Evolutionary conservation across 306 rosid species (phyloP), one percentile per base, ranked within the genome.

Genomic region (Spatholobus suberectus): DNA sequence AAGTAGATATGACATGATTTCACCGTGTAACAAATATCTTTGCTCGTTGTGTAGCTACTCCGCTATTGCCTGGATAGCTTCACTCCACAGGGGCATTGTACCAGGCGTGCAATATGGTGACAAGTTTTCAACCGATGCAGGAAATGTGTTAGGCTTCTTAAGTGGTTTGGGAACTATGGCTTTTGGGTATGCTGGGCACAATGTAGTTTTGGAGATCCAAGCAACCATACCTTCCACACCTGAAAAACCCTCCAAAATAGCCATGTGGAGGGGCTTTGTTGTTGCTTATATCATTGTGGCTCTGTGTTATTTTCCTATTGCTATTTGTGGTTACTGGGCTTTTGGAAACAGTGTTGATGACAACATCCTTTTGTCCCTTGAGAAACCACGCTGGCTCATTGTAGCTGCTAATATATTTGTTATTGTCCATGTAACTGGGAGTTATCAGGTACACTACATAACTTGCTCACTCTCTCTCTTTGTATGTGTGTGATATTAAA

Each of bases 171-270:
- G 98, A 0, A 87, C 84, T 4, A 90, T 94, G 41, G 97, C 94
- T 73, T 94, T 90, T 81, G 97, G 97, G 21, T 91, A n/a, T n/a
- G n/a, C 90, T 83, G 94, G 92, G 1, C 98, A 94, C 85, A 94
- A 84, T 11, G 98, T 94, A 51, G 90, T 94, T n/a, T 81, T 93
- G 21, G 98, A 95, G 32, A 29, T 29, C 32, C 3, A 29, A 29
- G 32, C 3, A 29, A 29, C 32, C 32, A 29, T 29, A 29, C 32
- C 1, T 29, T 29, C 3, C 32, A 3, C 32, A 29, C 32, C 32
- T 29, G 32, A 29, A 29, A 29, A 29, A 3, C 32, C 32, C 32
- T 29, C 32, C 32, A 29, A 29, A 29, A 29, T 29, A 29, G 32
- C 32, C 32, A 29, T 29, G 32, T 29, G 32, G 32, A 29, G 3